A percentile compares a stretch with the other conserved stretches of the same genome.
Evolutionary conservation across 2,329 filamentous ascomycete genomes (phyloP).

Genomic region (Juglanconis oblonga): DNA sequence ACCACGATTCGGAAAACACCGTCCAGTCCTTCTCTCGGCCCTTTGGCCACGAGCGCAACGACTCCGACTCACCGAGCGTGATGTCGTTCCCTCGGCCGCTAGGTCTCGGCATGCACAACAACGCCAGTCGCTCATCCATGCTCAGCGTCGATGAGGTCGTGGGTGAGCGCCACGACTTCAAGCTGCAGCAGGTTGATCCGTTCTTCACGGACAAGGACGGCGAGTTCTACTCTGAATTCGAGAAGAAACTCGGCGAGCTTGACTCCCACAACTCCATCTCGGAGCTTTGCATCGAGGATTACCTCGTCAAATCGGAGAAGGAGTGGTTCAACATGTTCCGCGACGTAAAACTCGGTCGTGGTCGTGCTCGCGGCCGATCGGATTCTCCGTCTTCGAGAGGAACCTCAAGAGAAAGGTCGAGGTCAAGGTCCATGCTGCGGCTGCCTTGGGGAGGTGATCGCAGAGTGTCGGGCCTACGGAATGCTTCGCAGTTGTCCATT

Average conservation of each 20-base stretch:
- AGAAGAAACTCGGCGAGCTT: slow-evolving; percentile 53
- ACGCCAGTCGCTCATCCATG: slow-evolving; percentile 38
- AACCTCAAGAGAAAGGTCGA: slow-evolving; percentile 22
- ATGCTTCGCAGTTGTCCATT: slow-evolving; percentile 2
- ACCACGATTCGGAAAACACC: slow-evolving; percentile 7
- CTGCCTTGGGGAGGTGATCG: slow-evolving; percentile 2
- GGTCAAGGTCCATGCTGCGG: slow-evolving; percentile 29
- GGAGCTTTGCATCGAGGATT: slow-evolving; percentile 63
- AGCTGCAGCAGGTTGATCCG: slow-evolving; percentile 64
- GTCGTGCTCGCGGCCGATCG: slow-evolving; percentile 7
- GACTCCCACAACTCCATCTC: slow-evolving; percentile 54
- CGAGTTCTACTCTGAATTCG: slow-evolving; percentile 57
- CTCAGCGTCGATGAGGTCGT: slow-evolving; percentile 57
- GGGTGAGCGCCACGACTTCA: slow-evolving; percentile 59
- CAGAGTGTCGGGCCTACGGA: slow-evolving; percentile 2
- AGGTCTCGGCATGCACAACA: slow-evolving; percentile 21
- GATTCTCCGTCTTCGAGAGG: slow-evolving; percentile 9
- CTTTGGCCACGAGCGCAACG: slow-evolving; percentile 12
- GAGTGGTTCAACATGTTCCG: slow-evolving; percentile 62
- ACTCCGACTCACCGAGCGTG: slow-evolving; percentile 11
- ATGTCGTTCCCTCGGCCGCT: slow-evolving; percentile 4
- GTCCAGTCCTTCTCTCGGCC: slow-evolving; percentile 19
- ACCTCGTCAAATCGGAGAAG: slow-evolving; percentile 63
- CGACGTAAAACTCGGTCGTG: slow-evolving; percentile 53
- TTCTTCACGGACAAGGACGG: slow-evolving; percentile 65